A percentile compares a stretch with the other conserved stretches of the same genome.
Conservation (phyloP, 208 protist genomes). For the Wallacemonas sp. region DNA sequence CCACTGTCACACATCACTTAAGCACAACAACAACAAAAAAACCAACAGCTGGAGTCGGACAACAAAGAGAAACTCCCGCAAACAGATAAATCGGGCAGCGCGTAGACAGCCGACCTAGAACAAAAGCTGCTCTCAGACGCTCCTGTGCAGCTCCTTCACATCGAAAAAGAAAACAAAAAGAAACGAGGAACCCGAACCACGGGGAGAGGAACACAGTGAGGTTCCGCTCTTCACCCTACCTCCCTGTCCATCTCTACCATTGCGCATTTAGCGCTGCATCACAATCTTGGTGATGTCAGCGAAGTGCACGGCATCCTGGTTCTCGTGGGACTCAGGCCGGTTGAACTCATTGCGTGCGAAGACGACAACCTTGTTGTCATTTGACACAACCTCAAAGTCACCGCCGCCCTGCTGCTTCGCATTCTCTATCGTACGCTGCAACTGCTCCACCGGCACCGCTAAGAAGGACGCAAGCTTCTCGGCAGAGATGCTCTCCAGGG, state of each 20-base stretch:
- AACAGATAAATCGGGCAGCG: too few relatives aligned
- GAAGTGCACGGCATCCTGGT: conserved; percentile 65
- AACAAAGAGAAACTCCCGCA: not conserved
- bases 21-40: not conserved
- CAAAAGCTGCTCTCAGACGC: too few relatives aligned
- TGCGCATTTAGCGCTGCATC: conserved; percentile 1
- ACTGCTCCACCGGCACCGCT: conserved; percentile 40
- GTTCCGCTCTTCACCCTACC: too few relatives aligned
- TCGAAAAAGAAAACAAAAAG: too few relatives aligned
- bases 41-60: not conserved
- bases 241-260: not conserved
- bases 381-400: conserved; percentile 39
- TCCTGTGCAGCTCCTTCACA: too few relatives aligned
- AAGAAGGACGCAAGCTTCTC: conserved; percentile 59
- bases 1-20: too few relatives aligned
- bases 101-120: too few relatives aligned
- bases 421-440: conserved; percentile 50
- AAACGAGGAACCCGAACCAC: too few relatives aligned
- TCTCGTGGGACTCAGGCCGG: conserved; percentile 53
- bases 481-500: conserved; percentile 53
- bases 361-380: conserved; percentile 37
- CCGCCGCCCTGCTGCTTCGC: conserved; percentile 51
- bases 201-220: too few relatives aligned
- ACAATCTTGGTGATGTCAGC: conserved; percentile 44
- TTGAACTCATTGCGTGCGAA: conserved; percentile 77